phyloP scores from a whole-genome alignment of 345 rosid species.

The Cochlearia excelsa region DNA sequence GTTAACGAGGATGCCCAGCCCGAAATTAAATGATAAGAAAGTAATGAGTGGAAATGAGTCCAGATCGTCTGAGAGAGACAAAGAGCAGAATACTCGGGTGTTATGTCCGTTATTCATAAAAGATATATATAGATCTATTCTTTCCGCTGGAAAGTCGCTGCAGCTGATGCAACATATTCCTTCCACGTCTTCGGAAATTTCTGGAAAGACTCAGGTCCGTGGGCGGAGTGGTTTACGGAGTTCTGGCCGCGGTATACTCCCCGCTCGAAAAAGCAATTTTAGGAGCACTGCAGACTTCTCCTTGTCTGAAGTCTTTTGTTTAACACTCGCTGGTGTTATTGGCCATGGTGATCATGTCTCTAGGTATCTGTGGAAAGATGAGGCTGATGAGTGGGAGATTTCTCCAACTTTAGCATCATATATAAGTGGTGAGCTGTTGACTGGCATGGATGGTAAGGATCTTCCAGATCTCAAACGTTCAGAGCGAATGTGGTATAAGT shows the following conservation, averaged over 20 bases:
- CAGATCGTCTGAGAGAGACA: constrained; percentile 46
- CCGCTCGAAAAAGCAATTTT: constrained; percentile 12
- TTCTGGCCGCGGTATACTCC: constrained; percentile 26
- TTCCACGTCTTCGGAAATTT: constrained; percentile 38
- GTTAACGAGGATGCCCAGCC: constrained; percentile 42
- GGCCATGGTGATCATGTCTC: constrained; percentile 72
- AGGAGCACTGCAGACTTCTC: constrained; percentile 55
- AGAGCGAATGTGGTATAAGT: constrained; percentile 56
- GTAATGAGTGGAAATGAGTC: constrained; percentile 46
- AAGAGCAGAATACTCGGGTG: constrained; percentile 49
- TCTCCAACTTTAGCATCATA: constrained; percentile 36
- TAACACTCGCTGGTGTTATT: constrained; percentile 75
- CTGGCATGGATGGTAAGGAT: constrained; percentile 34
- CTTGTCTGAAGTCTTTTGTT: constrained; percentile 69
- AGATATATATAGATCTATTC: constrained; percentile 71
- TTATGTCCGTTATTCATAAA: constrained; percentile 72
- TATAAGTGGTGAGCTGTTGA: constrained; percentile 29
- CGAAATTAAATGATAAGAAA: constrained; percentile 46
- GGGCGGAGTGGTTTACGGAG: constrained; percentile 37
- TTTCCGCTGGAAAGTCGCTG: constrained; percentile 96
- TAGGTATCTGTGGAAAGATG: constrained; percentile 52
- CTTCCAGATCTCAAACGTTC: constrained; percentile 40
- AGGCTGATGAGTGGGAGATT: constrained; percentile 39
- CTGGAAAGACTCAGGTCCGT: constrained; percentile 36
- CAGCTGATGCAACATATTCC: constrained; percentile 76